These are phyloP conservation scores for Cladophialophora bantiana DNA, from an alignment of 2,329 filamentous ascomycete genomes.

Conservation along the genomic window DNA sequence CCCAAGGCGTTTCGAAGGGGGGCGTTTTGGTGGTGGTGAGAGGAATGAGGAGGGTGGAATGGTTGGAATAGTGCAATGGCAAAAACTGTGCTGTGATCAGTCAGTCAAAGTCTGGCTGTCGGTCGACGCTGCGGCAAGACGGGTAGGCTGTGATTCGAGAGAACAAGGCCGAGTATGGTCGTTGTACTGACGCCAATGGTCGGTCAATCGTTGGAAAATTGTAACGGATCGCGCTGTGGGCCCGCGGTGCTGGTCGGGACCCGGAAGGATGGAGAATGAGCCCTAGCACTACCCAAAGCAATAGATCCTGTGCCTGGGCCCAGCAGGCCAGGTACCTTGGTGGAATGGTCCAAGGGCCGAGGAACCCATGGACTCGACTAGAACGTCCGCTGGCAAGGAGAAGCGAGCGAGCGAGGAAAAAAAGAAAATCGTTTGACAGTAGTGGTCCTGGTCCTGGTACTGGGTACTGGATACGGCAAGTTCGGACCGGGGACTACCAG, in stretches of 20 bases:
- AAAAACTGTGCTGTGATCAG: background rate
- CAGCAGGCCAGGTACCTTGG: background rate
- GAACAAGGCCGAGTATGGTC: background rate
- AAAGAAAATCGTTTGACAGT: too few relatives aligned
- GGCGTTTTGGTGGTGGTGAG: background rate
- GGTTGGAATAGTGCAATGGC: background rate
- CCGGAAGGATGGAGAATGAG: conserved; percentile 6
- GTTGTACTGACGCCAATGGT: conserved; percentile 5
- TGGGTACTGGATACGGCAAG: background rate
- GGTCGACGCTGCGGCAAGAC: background rate
- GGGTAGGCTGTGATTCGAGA: conserved; percentile 5
- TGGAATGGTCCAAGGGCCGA: background rate
- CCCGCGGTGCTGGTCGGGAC: conserved; percentile 1
- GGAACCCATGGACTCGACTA: conserved; percentile 2
- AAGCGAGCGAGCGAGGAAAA: background rate
- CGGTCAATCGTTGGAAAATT: conserved; percentile 7
- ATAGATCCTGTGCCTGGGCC: background rate
- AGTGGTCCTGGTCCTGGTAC: background rate
- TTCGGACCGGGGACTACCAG: conserved; percentile 6
- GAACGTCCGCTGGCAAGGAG: background rate
- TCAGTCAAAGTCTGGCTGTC: background rate
- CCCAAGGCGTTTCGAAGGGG: conserved; percentile 4
- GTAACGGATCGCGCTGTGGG: conserved; percentile 6
- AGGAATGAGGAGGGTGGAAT: background rate
- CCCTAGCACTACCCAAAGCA: background rate